Base-by-base conservation (phyloP, 2,329 filamentous ascomycete genomes). In the Pestalotiopsis sp. region DNA sequence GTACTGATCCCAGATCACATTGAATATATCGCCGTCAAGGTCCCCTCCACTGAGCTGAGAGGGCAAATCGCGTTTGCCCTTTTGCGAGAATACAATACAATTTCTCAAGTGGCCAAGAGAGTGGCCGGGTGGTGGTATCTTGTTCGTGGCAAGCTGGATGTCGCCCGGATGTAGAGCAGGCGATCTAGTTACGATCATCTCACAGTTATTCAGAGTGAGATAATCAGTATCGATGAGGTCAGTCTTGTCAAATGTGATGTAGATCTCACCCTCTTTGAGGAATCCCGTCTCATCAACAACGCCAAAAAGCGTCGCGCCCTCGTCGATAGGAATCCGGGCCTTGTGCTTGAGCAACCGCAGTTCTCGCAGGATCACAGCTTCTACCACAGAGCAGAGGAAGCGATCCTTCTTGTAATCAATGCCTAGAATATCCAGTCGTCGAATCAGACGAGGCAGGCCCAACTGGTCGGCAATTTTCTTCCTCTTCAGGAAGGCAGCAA, bases 161-260 rank as follows among this genome's bases (percentile, higher is more conserved):
- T 97, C 94, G 0, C 94, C 94, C 0, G 93, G 92, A 75, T 97
- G 92, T 61, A 97, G 83, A 0, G 93, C 93, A 0, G 94, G 94
- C 1, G 91, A 93, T n/a, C 94, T 86, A 0, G 93, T 94, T 27
- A 97, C 85, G 0, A 94, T 79, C 5, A 94, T 80, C 0, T 75
- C 71, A 0, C 85, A 82, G 2, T 79, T 73, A 0, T 75, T 68
- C 0, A 86, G 71, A 11, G 79, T 73, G 17, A 81, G 70, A 2
- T 76, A 71, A 3, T 76, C 67, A 3, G 75, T 73, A 14, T 69
- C 68, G 11, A 68, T 72, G 31, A 68, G 31, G n/a, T 75, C 62
- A 11, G 73, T 74, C 52, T 77, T 82, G 61, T 89, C 83, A 49
- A 86, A 89, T 0, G 87, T 86, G 66, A 92, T 86, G 73, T 90